These are phyloP conservation scores for Fusarium equiseti DNA, from an alignment of 2,329 filamentous ascomycete species.

Conservation along the genomic window DNA sequence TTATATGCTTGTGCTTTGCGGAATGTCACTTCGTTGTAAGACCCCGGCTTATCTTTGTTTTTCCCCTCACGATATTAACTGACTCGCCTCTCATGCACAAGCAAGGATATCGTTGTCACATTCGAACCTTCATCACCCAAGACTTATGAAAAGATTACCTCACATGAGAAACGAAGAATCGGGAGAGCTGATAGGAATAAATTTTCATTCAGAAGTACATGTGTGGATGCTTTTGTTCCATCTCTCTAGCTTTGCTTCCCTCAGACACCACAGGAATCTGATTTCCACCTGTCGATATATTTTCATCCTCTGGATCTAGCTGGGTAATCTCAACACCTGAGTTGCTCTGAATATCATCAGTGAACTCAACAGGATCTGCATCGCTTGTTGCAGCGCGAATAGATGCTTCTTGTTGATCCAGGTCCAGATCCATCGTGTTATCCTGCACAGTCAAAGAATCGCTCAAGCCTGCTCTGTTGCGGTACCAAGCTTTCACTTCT, in stretches of 20 bases:
- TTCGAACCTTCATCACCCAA: neutral
- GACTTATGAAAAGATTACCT: neutral
- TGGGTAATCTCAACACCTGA: neutral
- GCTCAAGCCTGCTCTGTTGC: neutral
- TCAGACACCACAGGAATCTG: neutral
- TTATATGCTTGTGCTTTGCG: neutral
- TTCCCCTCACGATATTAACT: neutral
- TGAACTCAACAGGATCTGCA: neutral
- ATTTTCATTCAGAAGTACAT: constrained; percentile 37
- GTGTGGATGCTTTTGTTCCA: constrained; percentile 32
- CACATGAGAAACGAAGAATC: neutral
- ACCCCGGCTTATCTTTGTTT: neutral
- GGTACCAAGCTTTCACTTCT: constrained; percentile 44
- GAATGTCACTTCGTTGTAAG: neutral
- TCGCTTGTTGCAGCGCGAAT: too few species aligned
- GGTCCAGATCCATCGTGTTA: neutral
- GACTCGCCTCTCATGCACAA: neutral
- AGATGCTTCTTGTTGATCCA: neutral
- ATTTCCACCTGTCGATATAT: neutral
- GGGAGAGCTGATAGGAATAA: neutral
- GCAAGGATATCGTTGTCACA: neutral
- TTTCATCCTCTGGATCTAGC: neutral
- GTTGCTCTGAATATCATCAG: neutral
- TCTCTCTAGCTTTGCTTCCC: constrained; percentile 34
- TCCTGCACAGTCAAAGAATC: fast-evolving